These are phyloP conservation scores for Scedosporium boydii DNA, from an alignment of 2,329 filamentous ascomycete species.

Conservation along the genomic window DNA sequence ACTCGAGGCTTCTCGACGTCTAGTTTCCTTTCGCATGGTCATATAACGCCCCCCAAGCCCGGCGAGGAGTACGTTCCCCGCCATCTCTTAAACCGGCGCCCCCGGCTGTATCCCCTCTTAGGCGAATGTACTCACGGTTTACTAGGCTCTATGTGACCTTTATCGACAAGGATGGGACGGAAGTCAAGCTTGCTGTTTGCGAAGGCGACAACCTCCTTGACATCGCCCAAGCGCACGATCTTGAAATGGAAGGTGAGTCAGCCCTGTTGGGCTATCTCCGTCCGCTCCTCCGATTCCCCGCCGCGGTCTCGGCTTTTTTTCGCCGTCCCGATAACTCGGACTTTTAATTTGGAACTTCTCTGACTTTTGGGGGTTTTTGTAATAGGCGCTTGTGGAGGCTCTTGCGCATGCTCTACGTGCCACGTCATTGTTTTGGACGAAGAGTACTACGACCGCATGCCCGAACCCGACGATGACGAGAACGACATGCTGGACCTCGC, in stretches of 20 bases:
- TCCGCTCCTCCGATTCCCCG: not conserved
- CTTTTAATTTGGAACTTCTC: not conserved
- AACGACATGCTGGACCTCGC: conserved; percentile 89
- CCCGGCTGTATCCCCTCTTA: not conserved
- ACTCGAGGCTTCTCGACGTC: not conserved
- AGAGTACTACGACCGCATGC: conserved; percentile 66
- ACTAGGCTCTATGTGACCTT: conserved; percentile 78
- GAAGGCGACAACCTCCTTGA: conserved; percentile 90
- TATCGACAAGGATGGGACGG: conserved; percentile 77
- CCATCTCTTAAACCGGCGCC: not conserved
- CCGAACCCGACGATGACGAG: conserved; percentile 69
- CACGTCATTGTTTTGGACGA: conserved; percentile 76
- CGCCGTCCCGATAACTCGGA: not conserved
- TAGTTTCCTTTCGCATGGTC: conserved; percentile 51
- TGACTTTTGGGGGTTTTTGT: not conserved
- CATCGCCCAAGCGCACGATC: conserved; percentile 85
- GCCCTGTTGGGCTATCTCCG: not conserved
- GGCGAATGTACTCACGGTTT: not conserved
- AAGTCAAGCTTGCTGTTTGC: conserved; percentile 68
- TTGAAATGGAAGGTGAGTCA: conserved; percentile 82
- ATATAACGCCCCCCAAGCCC: conserved; percentile 73
- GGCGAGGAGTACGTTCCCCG: conserved; percentile 70
- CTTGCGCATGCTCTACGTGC: conserved; percentile 87
- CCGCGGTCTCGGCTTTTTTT: not conserved
- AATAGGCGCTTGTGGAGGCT: conserved; percentile 77